Evolutionary conservation across 2,329 filamentous ascomycete genomes (phyloP), one percentile per base, ranked within the genome.

Genomic region (Fusarium sp.): DNA sequence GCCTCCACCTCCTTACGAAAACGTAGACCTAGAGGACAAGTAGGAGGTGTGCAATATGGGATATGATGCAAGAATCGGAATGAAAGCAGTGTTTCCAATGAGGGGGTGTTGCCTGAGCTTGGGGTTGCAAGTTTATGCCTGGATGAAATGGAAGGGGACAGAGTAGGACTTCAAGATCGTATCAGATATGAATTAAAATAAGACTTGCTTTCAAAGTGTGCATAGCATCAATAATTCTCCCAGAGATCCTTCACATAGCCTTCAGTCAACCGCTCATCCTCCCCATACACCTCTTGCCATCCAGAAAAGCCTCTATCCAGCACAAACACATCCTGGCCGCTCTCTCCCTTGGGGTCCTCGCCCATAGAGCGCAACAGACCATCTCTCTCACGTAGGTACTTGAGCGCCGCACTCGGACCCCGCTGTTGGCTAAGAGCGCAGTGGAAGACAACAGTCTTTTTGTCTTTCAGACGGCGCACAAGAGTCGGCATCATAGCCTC

Each of bases 351-450:
- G 49, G 68, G 69, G 11, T 67, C 62, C 73, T 80, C 72, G 10
- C 73, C 74, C 54, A 76, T 67, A 19, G 58, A 56, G 57, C 63
- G 75, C 19, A 82, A 58, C 20, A 82, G 61, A 15, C 85, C 81
- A 69, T 91, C 88, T 45, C 88, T 83, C 80, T 94, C 91, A 34
- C 91, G 83, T 62, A 94, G 71, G 77, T 97, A 98, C 73, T 86
- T 85, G 70, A 97, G 80, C 5, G 96, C 96, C 5, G 95, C 94
- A 49, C 86, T 86, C 0, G 96, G 96, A 0, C 96, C 96, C 1
- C 96, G 86, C 80, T 97, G 91, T 82, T 98, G 96, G 70, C 91
- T 95, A 55, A 98, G 83, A 19, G 92, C 91, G 79, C 96, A 99
- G 81, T 99, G 96, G 78, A 99, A 99, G 2, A 99, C 88, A 15